A percentile compares a stretch with the other conserved stretches of the same genome.
Evolutionary conservation across 192 early-diverging fungal species (phyloP).

Genomic region (Backusella parvicylindrica): DNA sequence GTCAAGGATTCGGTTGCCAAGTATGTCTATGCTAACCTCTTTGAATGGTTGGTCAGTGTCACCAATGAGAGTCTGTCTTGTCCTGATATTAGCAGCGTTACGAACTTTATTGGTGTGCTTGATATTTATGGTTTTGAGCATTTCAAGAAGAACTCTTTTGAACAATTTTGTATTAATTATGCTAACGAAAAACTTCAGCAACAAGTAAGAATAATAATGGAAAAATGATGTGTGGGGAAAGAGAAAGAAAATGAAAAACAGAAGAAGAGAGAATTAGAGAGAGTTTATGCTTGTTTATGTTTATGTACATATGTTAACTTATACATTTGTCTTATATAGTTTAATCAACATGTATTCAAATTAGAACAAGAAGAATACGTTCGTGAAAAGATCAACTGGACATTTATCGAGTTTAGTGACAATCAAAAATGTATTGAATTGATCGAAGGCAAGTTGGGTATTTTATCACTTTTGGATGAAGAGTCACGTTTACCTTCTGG

Average conservation of each 20-base stretch:
- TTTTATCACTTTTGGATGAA: constrained; percentile 95
- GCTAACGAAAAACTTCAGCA: constrained; percentile 99
- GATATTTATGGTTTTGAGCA: constrained; percentile 99
- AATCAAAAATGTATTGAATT: constrained; percentile 98
- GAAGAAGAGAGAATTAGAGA: neutral
- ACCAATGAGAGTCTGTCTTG: constrained; percentile 82
- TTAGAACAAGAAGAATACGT: constrained; percentile 98
- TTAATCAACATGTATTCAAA: constrained; percentile 98
- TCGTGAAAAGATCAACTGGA: constrained; percentile 95
- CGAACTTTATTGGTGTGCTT: constrained; percentile 92
- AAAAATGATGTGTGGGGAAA: too few species aligned
- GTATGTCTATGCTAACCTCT: constrained; percentile 93
- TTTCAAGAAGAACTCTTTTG: constrained; percentile 99
- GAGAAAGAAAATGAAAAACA: too few species aligned
- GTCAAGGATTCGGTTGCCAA: constrained; percentile 94
- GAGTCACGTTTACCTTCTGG: constrained; percentile 80
- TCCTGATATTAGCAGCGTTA: constrained; percentile 32
- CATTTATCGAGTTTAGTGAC: constrained; percentile 98
- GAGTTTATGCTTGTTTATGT: neutral
- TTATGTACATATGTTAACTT: neutral
- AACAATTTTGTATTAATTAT: constrained; percentile 99
- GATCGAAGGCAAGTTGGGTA: constrained; percentile 94
- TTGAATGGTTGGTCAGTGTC: constrained; percentile 93
- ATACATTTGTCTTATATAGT: constrained; percentile 49
- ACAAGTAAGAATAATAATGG: constrained; percentile 41